phyloP scores from a whole-genome alignment of 2,329 filamentous ascomycete species.

The Monascus ruber region DNA sequence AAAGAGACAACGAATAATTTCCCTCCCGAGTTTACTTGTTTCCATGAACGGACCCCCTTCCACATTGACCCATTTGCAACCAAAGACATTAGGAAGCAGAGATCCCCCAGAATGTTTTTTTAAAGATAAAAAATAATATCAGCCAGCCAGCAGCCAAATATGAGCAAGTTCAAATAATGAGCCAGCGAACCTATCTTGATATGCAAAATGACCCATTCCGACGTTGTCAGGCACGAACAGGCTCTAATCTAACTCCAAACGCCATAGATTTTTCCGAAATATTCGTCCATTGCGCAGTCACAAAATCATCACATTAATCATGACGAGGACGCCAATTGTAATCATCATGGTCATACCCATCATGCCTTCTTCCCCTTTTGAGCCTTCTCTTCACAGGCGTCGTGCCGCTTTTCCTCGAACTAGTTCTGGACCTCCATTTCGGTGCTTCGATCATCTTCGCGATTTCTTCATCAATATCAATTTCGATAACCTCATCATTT shows the following conservation, averaged over 20 bases:
- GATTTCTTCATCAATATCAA: neutral
- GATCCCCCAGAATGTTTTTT: neutral
- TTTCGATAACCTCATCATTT: neutral
- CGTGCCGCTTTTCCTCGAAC: too few species aligned
- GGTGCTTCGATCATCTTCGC: neutral
- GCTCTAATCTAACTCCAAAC: too few species aligned
- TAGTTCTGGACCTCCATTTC: too few species aligned
- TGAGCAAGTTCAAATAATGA: slow-evolving; percentile 11
- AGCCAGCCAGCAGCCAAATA: slow-evolving; percentile 3
- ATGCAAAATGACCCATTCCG: slow-evolving; percentile 5
- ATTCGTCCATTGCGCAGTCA: too few species aligned
- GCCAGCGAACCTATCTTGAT: slow-evolving; percentile 26
- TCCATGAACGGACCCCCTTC: neutral
- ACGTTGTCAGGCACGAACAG: too few species aligned
- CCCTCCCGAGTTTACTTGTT: neutral
- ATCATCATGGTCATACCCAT: too few species aligned
- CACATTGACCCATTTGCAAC: neutral
- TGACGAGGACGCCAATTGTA: too few species aligned
- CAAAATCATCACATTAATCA: too few species aligned
- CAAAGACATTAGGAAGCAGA: too few species aligned
- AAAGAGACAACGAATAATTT: slow-evolving; percentile 13
- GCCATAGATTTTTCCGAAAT: too few species aligned
- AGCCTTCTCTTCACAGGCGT: too few species aligned
- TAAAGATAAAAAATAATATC: neutral
- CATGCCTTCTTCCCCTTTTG: too few species aligned